phyloP scores from a whole-genome alignment of 177 flowering plant species.

The Telopea speciosissima region DNA sequence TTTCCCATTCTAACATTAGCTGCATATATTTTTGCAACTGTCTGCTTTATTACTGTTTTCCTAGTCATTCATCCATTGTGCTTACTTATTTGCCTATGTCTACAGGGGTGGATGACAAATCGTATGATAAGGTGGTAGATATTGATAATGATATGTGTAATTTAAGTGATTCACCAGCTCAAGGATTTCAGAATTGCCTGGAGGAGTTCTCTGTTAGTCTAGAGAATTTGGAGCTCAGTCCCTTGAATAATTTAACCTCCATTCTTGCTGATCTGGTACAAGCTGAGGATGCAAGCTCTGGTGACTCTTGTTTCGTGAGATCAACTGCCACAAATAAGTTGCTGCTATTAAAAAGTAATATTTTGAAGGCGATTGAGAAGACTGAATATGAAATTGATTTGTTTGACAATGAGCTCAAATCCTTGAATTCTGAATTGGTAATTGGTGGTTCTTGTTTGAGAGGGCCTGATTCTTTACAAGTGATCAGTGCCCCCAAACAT shows the following conservation, averaged over 20 bases:
- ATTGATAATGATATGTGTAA: slow-evolving; percentile 38
- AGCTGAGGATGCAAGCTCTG: slow-evolving; percentile 45
- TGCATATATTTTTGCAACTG: no score
- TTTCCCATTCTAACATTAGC: not conserved
- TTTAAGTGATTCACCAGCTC: slow-evolving; percentile 45
- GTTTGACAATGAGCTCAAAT: slow-evolving; percentile 77
- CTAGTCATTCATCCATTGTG: not conserved
- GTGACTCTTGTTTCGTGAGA: slow-evolving; percentile 44
- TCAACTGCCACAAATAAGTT: slow-evolving; percentile 57
- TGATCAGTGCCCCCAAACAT: slow-evolving; percentile 10
- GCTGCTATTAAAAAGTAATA: slow-evolving; percentile 46
- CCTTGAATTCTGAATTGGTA: slow-evolving; percentile 33
- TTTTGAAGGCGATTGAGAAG: slow-evolving; percentile 60
- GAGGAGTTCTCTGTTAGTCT: slow-evolving; percentile 38
- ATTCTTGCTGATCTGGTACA: slow-evolving; percentile 47
- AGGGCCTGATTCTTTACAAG: slow-evolving; percentile 25
- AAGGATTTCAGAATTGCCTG: slow-evolving; percentile 22
- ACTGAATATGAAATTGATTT: slow-evolving; percentile 83
- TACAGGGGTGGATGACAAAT: slow-evolving; percentile 65
- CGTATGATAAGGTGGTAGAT: slow-evolving; percentile 31
- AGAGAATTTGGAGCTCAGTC: slow-evolving; percentile 44
- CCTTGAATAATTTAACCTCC: slow-evolving; percentile 38
- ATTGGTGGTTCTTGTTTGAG: slow-evolving; percentile 12
- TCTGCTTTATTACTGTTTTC: not conserved
- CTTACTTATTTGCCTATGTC: slow-evolving; percentile 5